These are phyloP conservation scores for Peniophora sp. DNA, from an alignment of 1,284 basidiomycete genomes.

Conservation along the genomic window DNA sequence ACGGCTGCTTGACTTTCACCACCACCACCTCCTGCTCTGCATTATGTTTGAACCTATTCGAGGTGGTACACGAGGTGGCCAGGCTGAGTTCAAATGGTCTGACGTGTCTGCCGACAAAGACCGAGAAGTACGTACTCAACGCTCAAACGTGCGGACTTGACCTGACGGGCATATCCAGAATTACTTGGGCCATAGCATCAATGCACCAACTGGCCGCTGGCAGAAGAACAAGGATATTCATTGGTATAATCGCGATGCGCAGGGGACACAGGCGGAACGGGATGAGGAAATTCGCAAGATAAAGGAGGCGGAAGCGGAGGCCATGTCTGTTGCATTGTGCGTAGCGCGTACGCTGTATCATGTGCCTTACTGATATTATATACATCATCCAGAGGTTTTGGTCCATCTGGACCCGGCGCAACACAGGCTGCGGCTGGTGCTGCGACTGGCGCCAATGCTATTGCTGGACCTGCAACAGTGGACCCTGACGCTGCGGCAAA, in stretches of 20 bases:
- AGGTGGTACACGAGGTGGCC: slow-evolving; percentile 81
- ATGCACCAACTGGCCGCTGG: slow-evolving; percentile 89
- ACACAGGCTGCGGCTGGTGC: slow-evolving; percentile 16
- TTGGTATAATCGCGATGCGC: slow-evolving; percentile 76
- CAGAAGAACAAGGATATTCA: slow-evolving; percentile 93
- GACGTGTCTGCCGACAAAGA: slow-evolving; percentile 89
- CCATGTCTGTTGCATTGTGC: slow-evolving; percentile 71
- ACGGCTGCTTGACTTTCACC: neutral
- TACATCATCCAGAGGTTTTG: slow-evolving; percentile 46
- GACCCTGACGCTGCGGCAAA: slow-evolving; percentile 20
- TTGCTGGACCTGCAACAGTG: slow-evolving; percentile 13
- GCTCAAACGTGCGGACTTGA: neutral
- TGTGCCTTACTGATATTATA: slow-evolving; percentile 1
- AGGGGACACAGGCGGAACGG: slow-evolving; percentile 36
- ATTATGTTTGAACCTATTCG: slow-evolving; percentile 77
- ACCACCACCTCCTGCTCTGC: neutral
- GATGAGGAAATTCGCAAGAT: slow-evolving; percentile 69
- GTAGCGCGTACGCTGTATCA: slow-evolving; percentile 18
- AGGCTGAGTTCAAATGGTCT: slow-evolving; percentile 88
- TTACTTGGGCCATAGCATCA: slow-evolving; percentile 87
- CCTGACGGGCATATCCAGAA: slow-evolving; percentile 40
- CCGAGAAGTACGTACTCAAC: slow-evolving; percentile 54
- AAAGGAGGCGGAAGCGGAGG: slow-evolving; percentile 85
- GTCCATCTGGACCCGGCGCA: slow-evolving; percentile 37
- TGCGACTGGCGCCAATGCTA: slow-evolving; percentile 27